Conservation (phyloP, 495 filamentous ascomycete species). For the Talaromyces borbonicus region DNA sequence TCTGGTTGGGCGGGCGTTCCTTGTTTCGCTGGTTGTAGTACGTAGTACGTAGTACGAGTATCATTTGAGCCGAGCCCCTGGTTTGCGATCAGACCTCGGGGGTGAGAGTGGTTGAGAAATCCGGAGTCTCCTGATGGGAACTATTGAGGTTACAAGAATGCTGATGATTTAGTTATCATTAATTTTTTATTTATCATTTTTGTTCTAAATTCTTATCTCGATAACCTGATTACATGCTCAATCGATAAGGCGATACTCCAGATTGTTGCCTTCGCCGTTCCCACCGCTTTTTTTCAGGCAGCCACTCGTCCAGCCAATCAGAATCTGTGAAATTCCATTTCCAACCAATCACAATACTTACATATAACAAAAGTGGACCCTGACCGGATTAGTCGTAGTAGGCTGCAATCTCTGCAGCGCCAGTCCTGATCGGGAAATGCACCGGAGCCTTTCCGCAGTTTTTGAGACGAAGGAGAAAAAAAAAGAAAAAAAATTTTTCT, state of each 20-base stretch:
- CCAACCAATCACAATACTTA: not conserved
- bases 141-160: no score
- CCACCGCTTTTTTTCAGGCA: constrained; percentile 4
- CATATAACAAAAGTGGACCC: not conserved
- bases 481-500: constrained; percentile 10
- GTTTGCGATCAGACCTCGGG: not conserved
- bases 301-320: constrained; percentile 2
- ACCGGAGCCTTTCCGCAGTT: constrained; percentile 1
- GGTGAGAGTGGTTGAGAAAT: no score
- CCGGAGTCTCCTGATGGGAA: no score
- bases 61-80: not conserved
- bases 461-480: not conserved
- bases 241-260: no score
- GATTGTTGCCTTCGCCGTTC: not conserved
- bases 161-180: no score
- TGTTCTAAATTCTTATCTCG: no score
- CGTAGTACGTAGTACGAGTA: not conserved
- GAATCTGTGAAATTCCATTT: not conserved
- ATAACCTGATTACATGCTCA: no score
- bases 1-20: constrained; percentile 1
- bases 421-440: not conserved
- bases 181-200: no score
- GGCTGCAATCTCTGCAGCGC: constrained; percentile 3
- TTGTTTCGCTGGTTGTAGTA: no score
- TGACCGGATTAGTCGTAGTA: constrained; percentile 2